Evolutionary conservation across 768 basidiomycete genomes (phyloP).

Genomic region (Multifurca ochricompacta): DNA sequence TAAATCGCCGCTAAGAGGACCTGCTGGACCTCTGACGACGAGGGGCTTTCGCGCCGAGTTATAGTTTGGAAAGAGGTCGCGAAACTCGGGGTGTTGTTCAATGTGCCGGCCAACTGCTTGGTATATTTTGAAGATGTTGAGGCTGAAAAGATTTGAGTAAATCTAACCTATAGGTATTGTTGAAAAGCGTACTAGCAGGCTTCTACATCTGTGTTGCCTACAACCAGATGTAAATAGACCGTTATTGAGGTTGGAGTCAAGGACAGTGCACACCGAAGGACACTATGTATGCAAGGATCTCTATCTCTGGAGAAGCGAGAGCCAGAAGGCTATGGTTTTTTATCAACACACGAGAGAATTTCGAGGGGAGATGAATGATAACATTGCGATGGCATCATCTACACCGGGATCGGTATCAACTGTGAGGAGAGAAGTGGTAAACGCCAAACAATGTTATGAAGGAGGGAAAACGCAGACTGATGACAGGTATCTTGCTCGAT

Average conservation of each 20-base stretch:
- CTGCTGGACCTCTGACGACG: constrained; percentile 53
- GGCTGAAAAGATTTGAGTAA: constrained; percentile 31
- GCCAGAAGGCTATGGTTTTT: constrained; percentile 55
- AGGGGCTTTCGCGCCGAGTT: constrained; percentile 44
- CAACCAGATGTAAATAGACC: background rate
- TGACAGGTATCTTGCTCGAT: constrained; percentile 42
- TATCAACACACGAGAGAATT: background rate
- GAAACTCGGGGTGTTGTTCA: constrained; percentile 44
- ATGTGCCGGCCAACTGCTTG: constrained; percentile 56
- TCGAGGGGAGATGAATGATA: constrained; percentile 22
- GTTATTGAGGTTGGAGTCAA: background rate
- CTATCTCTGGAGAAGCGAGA: constrained; percentile 73
- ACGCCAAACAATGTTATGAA: background rate
- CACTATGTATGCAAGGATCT: constrained; percentile 67
- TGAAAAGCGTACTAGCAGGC: constrained; percentile 47
- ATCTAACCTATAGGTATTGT: background rate
- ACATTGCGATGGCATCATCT: constrained; percentile 78
- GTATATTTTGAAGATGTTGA: constrained; percentile 72
- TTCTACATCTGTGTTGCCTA: constrained; percentile 66
- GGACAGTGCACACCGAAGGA: constrained; percentile 54
- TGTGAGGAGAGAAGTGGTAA: constrained; percentile 24
- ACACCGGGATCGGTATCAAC: constrained; percentile 86
- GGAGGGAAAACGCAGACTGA: constrained; percentile 43
- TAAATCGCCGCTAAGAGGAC: constrained; percentile 62
- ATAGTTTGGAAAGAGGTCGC: constrained; percentile 55